A percentile compares a stretch with the other conserved stretches of the same genome.
These are phyloP conservation scores for Sphagnum contortum DNA, from an alignment of 225 moss, liverwort and hornwort species.

Conservation along the genomic window DNA sequence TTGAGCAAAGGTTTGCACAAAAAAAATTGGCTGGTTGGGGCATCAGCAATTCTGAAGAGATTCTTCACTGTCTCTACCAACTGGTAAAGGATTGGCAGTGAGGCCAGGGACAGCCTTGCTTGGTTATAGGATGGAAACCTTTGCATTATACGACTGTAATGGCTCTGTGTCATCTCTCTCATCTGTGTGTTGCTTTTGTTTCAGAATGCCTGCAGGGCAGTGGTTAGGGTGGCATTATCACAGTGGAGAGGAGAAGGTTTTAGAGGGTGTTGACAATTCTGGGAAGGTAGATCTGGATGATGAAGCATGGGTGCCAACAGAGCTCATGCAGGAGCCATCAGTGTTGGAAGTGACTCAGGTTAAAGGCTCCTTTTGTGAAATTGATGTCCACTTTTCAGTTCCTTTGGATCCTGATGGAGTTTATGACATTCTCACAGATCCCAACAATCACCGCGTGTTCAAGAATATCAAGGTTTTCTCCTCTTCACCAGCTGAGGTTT, in stretches of 20 bases:
- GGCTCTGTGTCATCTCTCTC: no score
- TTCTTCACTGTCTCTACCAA: no score
- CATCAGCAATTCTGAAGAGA: no score
- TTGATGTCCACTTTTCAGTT: constrained; percentile 71
- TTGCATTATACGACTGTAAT: no score
- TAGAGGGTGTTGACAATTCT: constrained; percentile 60
- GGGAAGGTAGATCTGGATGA: constrained; percentile 50
- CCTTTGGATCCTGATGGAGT: constrained; percentile 64
- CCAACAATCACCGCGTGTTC: constrained; percentile 82
- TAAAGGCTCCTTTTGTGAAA: constrained; percentile 65
- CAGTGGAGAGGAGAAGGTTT: constrained; percentile 12
- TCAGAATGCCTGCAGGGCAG: constrained; percentile 4
- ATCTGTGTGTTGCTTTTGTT: background rate
- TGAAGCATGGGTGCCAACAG: constrained; percentile 60
- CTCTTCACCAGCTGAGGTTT: background rate
- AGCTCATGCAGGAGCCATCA: constrained; percentile 49
- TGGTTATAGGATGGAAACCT: no score
- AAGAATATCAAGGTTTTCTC: constrained; percentile 73
- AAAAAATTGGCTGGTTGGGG: no score
- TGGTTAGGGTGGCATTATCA: background rate
- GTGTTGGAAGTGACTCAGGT: constrained; percentile 65
- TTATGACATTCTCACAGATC: constrained; percentile 72
- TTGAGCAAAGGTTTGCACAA: no score
- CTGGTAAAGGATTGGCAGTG: no score
- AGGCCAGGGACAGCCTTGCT: no score